These are phyloP conservation scores for Apiospora kogelbergensis DNA, from an alignment of 2,329 filamentous ascomycete genomes.

Conservation along the genomic window DNA sequence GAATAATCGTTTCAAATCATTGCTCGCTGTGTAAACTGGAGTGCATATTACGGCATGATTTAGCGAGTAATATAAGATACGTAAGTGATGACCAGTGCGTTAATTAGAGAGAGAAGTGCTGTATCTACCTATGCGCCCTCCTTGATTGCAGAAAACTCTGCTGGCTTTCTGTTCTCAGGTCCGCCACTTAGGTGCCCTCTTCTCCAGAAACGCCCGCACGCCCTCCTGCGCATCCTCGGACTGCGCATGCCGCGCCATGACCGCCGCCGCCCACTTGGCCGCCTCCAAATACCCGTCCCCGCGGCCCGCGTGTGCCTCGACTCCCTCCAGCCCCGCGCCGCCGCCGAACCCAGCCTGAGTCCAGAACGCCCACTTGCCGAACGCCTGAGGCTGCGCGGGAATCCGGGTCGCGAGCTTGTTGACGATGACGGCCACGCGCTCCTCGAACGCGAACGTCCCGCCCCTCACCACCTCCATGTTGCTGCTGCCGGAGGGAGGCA, in stretches of 20 bases:
- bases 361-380: conserved; percentile 38
- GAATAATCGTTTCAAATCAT: too few species aligned
- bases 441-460: conserved; percentile 22
- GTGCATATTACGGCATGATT: too few species aligned
- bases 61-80: too few species aligned
- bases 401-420: conserved; percentile 20
- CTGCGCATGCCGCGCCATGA: conserved; percentile 31
- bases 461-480: conserved; percentile 26
- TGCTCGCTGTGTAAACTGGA: too few species aligned
- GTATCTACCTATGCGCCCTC: too few species aligned
- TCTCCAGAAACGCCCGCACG: conserved; percentile 26
- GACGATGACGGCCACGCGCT: conserved; percentile 25
- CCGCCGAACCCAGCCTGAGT: conserved; percentile 26
- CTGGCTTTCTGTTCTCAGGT: conserved; percentile 11
- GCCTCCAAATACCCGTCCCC: conserved; percentile 24
- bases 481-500: conserved; percentile 18
- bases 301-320: conserved; percentile 3
- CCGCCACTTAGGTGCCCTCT: conserved; percentile 26
- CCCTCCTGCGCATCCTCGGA: conserved; percentile 30
- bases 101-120: too few species aligned
- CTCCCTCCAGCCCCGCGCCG: not conserved
- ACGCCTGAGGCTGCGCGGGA: conserved; percentile 29
- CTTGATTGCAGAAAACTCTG: too few species aligned
- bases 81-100: too few species aligned
- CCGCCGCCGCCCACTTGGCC: conserved; percentile 25